Base-by-base conservation (phyloP, 495 filamentous ascomycete genomes). In the Lasiosphaeria ovina region DNA sequence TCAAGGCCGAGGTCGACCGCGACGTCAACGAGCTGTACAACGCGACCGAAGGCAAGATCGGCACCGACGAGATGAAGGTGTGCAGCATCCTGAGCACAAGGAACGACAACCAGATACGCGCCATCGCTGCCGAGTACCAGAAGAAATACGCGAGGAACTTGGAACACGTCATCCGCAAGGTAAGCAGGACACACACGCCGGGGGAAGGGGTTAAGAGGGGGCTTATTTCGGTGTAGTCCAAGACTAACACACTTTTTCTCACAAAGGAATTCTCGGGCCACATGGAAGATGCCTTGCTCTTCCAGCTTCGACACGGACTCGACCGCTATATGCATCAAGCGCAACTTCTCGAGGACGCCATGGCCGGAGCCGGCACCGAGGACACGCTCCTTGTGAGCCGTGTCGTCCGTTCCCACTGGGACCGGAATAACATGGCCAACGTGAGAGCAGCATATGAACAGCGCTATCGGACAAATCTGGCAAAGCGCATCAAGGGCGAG, bases 241-340 rank as follows among this genome's bases (percentile, higher is more conserved):
- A 42, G 6, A 42, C 16, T 55, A 36, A 55, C 36, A 42, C 14
- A 32, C 16, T 44, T 24, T 36, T 4, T 34, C 3, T 8, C 17
- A 44, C 50, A 24, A 24, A 84, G 76, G 87, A 94, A 68, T 96
- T 97, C 74, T 88, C 87, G 1, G 93, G 93, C 0, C 93, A 98
- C 66, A 97, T 97, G 91, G 83, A 93, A 73, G 82, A 89, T 33
- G 92, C 91, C 0, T 74, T 97, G n/a, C 71, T 92, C 45, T 84
- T 83, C 55, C 90, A 96, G 73, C 75, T 97, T 4, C 82, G 82
- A n/a, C 80, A 84, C 0, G 94, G 89, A 5, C 74, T 83, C 10
- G 90, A 98, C 66, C 88, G 87, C 54, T 89, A 89, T 31, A 87
- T 88, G 82, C 83, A 89, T 49, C 93, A 96, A 66, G 93, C 94